Evolutionary conservation across 2,329 filamentous ascomycete genomes (phyloP).

Genomic region (Elsinoe perseae): DNA sequence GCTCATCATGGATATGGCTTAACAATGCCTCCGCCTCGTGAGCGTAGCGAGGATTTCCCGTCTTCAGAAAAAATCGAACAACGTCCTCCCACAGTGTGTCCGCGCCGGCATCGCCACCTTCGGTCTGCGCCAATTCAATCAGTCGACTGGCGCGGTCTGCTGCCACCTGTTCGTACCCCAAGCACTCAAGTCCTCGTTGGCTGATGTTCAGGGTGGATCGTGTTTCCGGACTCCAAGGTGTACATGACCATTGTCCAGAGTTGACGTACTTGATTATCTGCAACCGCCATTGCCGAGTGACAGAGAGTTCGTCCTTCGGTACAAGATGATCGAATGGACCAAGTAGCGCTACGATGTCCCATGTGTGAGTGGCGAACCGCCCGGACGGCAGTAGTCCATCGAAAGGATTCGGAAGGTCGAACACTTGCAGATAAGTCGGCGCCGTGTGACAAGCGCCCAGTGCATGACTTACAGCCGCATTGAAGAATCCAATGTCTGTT

Average conservation of each 20-base stretch:
- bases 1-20: too few relatives aligned
- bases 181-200: not conserved
- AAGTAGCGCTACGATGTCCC: slow-evolving; percentile 20
- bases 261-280: slow-evolving; percentile 13
- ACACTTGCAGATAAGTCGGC: slow-evolving; percentile 17
- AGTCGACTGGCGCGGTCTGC: not conserved
- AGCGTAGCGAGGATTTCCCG: not conserved
- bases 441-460: slow-evolving; percentile 5
- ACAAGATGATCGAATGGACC: slow-evolving; percentile 18
- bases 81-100: slow-evolving; percentile 17
- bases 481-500: slow-evolving; percentile 21
- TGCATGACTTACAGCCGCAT: slow-evolving; percentile 17
- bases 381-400: slow-evolving; percentile 14
- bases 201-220: not conserved
- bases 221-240: not conserved
- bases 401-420: slow-evolving; percentile 21
- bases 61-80: not conserved
- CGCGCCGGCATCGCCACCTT: slow-evolving; percentile 2
- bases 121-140: not conserved
- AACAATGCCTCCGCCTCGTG: not conserved
- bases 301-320: not conserved
- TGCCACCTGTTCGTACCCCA: not conserved
- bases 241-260: slow-evolving; percentile 17
- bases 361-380: slow-evolving; percentile 20
- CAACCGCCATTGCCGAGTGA: slow-evolving; percentile 15